These are phyloP conservation scores for Kluyveromyces wickerhamii DNA, from an alignment of 805 yeast species.

Conservation along the genomic window DNA sequence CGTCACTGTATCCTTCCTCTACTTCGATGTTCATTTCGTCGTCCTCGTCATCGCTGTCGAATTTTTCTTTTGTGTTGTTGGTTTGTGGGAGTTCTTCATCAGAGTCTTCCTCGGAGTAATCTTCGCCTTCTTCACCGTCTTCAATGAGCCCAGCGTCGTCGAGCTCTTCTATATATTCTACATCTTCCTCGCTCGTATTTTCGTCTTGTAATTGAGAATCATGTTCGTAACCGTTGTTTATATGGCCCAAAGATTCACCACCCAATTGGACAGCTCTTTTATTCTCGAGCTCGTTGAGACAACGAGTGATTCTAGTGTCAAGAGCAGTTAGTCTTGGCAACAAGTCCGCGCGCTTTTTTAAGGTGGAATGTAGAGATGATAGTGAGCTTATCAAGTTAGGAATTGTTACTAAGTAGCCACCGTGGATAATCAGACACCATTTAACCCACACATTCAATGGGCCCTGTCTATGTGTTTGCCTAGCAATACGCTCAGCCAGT, in stretches of 20 bases:
- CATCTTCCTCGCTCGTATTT: constrained; percentile 39
- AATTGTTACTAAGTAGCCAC: constrained; percentile 47
- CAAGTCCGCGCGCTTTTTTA: constrained; percentile 56
- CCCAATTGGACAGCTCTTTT: constrained; percentile 44
- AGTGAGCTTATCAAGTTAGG: constrained; percentile 48
- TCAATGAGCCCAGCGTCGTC: constrained; percentile 40
- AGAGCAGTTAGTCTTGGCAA: constrained; percentile 68
- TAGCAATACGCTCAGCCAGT: constrained; percentile 52
- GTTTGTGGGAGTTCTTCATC: constrained; percentile 31
- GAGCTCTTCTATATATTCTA: constrained; percentile 67
- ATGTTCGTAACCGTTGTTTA: constrained; percentile 14
- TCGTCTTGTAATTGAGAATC: constrained; percentile 33
- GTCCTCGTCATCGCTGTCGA: constrained; percentile 13
- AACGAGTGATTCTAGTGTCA: constrained; percentile 73
- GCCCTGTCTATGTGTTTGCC: constrained; percentile 46
- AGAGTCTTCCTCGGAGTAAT: constrained; percentile 29
- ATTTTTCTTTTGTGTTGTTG: constrained; percentile 15
- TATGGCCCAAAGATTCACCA: constrained; percentile 29
- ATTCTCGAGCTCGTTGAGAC: constrained; percentile 55
- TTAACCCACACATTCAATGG: constrained; percentile 69
- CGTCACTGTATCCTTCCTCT: constrained; percentile 33
- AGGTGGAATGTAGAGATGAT: constrained; percentile 54
- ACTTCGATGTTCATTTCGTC: constrained; percentile 18
- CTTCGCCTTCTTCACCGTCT: constrained; percentile 38
- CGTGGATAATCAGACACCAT: constrained; percentile 78